Conservation (phyloP, 345 rosid genomes). For the Citrus trifoliata region DNA sequence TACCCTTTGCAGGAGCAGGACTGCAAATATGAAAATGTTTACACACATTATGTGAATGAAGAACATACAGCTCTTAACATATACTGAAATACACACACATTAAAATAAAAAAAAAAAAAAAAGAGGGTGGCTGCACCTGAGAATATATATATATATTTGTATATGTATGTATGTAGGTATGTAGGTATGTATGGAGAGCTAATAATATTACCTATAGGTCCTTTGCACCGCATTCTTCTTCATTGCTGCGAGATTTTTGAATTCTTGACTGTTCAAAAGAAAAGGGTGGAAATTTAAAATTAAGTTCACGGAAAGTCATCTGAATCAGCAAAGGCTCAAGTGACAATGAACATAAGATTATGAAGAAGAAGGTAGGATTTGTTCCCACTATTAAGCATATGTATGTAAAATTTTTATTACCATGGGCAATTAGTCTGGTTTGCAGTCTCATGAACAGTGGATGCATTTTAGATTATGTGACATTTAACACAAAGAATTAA, state of each 20-base stretch:
- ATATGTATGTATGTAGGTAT: rapidly evolving
- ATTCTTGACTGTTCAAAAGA: conserved; percentile 62
- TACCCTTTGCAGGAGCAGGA: conserved; percentile 16
- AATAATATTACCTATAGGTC: conserved; percentile 45
- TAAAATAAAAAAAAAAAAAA: too few relatives aligned
- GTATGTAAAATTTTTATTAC: background rate
- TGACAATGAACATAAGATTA: background rate
- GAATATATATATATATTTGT: too few relatives aligned
- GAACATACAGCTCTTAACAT: background rate
- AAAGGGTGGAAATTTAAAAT: background rate
- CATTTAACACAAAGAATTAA: background rate
- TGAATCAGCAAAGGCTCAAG: background rate
- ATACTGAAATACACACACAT: background rate
- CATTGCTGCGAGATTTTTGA: conserved; percentile 68
- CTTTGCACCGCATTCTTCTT: conserved; percentile 62
- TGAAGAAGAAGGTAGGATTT: background rate
- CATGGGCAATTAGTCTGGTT: background rate
- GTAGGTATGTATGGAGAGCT: background rate
- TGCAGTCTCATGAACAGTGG: background rate
- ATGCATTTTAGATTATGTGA: background rate
- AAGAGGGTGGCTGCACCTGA: too few relatives aligned
- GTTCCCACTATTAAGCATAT: background rate
- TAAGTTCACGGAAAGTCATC: background rate
- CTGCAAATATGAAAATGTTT: conserved; percentile 15
- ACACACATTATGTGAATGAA: background rate